phyloP scores from a whole-genome alignment of 257 asterid genomes.

The Salvia hispanica region DNA sequence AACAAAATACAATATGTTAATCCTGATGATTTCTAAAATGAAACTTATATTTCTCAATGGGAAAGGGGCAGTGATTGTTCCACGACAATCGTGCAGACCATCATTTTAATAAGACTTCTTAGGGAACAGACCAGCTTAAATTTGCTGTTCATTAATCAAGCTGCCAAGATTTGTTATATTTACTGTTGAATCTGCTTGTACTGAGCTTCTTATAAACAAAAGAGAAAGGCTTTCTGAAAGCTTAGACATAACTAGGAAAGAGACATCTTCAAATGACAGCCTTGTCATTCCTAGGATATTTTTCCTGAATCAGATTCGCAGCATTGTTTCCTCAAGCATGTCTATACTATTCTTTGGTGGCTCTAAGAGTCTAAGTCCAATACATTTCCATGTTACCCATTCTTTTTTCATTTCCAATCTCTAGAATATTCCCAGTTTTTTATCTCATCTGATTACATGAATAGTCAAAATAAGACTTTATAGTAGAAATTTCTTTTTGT shows the following conservation, averaged over 20 bases:
- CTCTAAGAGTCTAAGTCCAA: constrained; percentile 13
- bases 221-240: constrained; percentile 14
- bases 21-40: constrained; percentile 12
- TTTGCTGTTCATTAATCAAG: constrained; percentile 10
- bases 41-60: constrained; percentile 11
- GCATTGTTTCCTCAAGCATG: background rate
- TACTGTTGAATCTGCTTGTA: background rate
- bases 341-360: constrained; percentile 11
- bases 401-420: constrained; percentile 13
- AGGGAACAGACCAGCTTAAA: constrained; percentile 7
- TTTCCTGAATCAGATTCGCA: background rate
- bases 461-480: background rate
- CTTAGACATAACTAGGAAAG: constrained; percentile 8
- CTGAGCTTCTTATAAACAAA: background rate
- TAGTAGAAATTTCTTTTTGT: background rate
- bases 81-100: constrained; percentile 2
- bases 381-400: background rate
- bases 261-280: background rate
- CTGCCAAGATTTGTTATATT: constrained; percentile 1
- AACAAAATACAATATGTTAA: background rate
- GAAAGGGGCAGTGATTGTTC: background rate
- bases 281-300: background rate
- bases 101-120: constrained; percentile 8
- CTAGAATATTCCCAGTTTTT: constrained; percentile 4
- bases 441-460: background rate